phyloP scores from a whole-genome alignment of 148 eudicot species.

The Cornus suecica region DNA sequence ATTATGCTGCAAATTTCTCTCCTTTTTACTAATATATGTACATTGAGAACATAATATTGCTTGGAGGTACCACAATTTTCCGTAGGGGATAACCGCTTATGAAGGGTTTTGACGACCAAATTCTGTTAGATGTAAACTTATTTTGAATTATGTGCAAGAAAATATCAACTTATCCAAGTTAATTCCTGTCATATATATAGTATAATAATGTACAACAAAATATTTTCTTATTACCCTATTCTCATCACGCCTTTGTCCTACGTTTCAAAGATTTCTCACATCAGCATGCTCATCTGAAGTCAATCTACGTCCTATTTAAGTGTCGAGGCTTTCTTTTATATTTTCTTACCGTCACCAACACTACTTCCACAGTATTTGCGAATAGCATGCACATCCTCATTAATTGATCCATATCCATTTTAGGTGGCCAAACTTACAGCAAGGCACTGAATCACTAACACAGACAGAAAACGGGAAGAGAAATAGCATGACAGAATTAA shows the following conservation, averaged over 20 bases:
- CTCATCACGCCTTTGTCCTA: too few relatives aligned
- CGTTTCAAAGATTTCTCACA: too few relatives aligned
- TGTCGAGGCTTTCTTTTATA: background rate
- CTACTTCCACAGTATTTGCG: background rate
- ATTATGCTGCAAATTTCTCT: constrained; percentile 12
- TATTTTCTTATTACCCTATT: too few relatives aligned
- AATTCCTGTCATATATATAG: too few relatives aligned
- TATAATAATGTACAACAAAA: too few relatives aligned
- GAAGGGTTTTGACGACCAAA: too few relatives aligned
- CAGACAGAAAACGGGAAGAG: background rate
- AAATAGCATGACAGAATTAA: background rate
- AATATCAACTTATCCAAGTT: too few relatives aligned
- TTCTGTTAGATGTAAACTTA: too few relatives aligned
- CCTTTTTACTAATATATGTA: background rate
- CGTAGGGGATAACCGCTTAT: too few relatives aligned
- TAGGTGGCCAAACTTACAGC: background rate
- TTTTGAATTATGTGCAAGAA: too few relatives aligned
- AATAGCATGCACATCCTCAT: background rate
- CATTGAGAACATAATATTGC: background rate
- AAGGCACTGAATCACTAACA: background rate
- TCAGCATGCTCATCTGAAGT: too few relatives aligned
- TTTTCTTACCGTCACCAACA: background rate
- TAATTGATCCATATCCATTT: background rate
- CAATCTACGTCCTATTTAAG: too few relatives aligned
- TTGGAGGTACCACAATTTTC: background rate